Conservation (phyloP, 768 basidiomycete genomes). For the Phlegmacium glaucopus region DNA sequence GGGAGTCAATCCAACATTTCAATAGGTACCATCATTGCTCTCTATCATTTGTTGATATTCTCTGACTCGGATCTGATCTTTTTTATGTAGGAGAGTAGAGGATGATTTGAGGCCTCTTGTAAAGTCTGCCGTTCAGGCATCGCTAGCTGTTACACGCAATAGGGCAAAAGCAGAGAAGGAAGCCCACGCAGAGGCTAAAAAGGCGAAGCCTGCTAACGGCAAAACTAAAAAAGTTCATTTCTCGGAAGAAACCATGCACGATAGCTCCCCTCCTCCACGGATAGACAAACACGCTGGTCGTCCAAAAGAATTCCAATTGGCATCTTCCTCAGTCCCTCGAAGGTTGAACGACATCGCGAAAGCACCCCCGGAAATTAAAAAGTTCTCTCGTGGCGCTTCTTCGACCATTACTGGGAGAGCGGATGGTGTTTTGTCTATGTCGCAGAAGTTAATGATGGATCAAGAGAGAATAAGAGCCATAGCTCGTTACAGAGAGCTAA, state of each 20-base stretch:
- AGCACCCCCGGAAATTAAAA: conserved; percentile 63
- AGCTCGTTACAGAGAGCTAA: conserved; percentile 64
- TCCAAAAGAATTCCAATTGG: conserved; percentile 46
- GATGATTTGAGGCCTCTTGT: conserved; percentile 64
- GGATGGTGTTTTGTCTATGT: conserved; percentile 61
- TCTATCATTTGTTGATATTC: neutral
- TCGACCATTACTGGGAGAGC: conserved; percentile 13
- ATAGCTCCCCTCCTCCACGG: conserved; percentile 10
- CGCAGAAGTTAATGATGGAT: conserved; percentile 76
- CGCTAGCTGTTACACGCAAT: conserved; percentile 48
- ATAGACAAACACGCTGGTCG: conserved; percentile 23
- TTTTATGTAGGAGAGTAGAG: conserved; percentile 60
- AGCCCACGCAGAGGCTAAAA: conserved; percentile 21
- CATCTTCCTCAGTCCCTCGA: conserved; percentile 53
- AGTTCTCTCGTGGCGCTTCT: conserved; percentile 45
- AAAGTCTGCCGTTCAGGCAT: conserved; percentile 55
- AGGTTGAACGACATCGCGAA: conserved; percentile 70
- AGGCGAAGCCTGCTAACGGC: conserved; percentile 17
- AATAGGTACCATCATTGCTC: conserved; percentile 50
- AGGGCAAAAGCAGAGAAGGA: conserved; percentile 36
- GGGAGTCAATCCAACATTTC: conserved; percentile 75
- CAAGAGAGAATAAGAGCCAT: conserved; percentile 70
- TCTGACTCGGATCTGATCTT: neutral
- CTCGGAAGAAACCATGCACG: conserved; percentile 1
- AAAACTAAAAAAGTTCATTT: conserved; percentile 12